Percentiles rank a stretch among this genome's conserved stretches.
Evolutionary conservation across 345 rosid genomes (phyloP).

Genomic region (Odontarrhena argentea): DNA sequence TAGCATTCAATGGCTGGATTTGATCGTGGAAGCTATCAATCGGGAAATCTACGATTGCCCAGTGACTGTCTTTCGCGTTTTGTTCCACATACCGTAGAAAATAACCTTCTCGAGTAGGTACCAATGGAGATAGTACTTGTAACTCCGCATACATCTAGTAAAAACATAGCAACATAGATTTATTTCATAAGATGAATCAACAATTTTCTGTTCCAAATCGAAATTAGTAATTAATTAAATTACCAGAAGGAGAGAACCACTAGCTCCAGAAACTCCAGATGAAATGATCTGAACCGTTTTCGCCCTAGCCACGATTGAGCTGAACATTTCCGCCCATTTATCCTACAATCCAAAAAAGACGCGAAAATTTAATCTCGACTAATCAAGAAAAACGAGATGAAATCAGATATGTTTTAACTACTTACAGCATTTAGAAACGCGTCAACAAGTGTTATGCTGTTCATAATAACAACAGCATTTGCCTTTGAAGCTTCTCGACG

Average conservation of each 20-base stretch:
- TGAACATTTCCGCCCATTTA: slow-evolving; percentile 90
- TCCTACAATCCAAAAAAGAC: slow-evolving; percentile 41
- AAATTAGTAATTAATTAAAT: not conserved
- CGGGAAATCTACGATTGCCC: slow-evolving; percentile 89
- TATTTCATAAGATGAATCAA: not conserved
- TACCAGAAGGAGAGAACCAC: slow-evolving; percentile 89
- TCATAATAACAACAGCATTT: slow-evolving; percentile 81
- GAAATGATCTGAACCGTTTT: slow-evolving; percentile 73
- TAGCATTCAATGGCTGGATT: slow-evolving; percentile 39
- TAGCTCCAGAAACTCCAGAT: slow-evolving; percentile 63
- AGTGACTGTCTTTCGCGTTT: slow-evolving; percentile 59
- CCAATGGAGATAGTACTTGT: slow-evolving; percentile 78
- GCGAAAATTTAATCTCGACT: not conserved
- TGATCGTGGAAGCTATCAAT: slow-evolving; percentile 61
- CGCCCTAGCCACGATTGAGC: slow-evolving; percentile 87
- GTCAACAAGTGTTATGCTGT: slow-evolving; percentile 76
- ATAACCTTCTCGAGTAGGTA: slow-evolving; percentile 78
- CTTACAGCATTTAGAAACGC: slow-evolving; percentile 84
- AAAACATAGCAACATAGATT: slow-evolving; percentile 10
- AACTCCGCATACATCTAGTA: slow-evolving; percentile 85
- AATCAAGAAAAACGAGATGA: not conserved
- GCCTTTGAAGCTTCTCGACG: slow-evolving; percentile 77
- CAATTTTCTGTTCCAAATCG: not conserved
- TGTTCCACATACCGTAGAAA: slow-evolving; percentile 87
- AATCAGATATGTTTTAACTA: not conserved